Base-by-base conservation (phyloP, 2,329 filamentous ascomycete species). In the Colletotrichum musicola region DNA sequence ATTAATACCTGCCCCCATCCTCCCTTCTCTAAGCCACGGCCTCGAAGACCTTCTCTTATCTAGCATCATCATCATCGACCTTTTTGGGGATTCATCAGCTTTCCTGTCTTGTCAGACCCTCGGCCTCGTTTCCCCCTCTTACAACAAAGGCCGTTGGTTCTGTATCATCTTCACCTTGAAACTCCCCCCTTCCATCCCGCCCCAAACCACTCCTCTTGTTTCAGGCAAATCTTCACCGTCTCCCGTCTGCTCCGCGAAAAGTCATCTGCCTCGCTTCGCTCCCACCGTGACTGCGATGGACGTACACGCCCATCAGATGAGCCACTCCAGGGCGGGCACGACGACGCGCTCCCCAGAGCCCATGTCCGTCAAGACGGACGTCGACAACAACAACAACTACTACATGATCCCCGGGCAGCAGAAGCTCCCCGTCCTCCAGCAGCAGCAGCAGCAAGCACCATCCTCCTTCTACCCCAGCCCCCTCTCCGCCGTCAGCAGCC, bases 381-480 rank as follows among this genome's bases (percentile, higher is more conserved):
- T 64, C 27, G 30, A 42, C 12, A 22, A 40, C n/a, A 54, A 35
- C 12, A 22, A 40, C n/a, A 47, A 64, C 56, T 68, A 65, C 56
- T 59, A 60, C 55, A 50, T 65, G 49, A 20, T 53, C 13, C 35
- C 65, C 49, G 62, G 49, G 42, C 62, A 58, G 25, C 65, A 35
- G 12, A 30, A 59, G 35, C 57, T 64, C 20, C 47, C 65, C 4
- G 56, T 50, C 55, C 27, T 59, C 38, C 40, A 57, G 56, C 59
- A 67, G 30, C 22, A 22, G 22, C 22, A n/a, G n/a, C n/a, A 25
- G 22, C 22, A 25, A 25, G 22, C 22, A 25, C 22, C 22, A 4
- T 25, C 22, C 22, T 62, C 70, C 65, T 27, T 73, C 51, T 75
- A 76, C 18, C 72, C 44, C 2, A 55, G 35, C 14, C 62, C 59